Conservation (phyloP, 129 eudicot species). For the Logfia minima region DNA sequence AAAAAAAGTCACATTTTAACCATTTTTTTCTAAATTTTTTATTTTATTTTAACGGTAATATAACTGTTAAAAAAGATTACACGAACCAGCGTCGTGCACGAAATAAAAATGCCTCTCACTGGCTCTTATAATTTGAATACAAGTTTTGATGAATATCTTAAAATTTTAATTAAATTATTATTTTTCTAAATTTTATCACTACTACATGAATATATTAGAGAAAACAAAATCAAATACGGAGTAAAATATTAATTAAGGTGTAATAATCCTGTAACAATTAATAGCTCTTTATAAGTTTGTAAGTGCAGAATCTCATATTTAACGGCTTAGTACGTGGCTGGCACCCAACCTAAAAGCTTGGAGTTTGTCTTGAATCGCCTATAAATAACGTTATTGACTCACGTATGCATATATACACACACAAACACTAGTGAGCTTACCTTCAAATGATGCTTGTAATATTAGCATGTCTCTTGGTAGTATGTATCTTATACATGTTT, state of each 20-base stretch:
- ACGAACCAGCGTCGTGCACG: no score
- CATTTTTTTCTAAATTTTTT: no score
- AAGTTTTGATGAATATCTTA: no score
- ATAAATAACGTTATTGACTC: constrained; percentile 11
- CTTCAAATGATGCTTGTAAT: constrained; percentile 23
- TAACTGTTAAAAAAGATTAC: no score
- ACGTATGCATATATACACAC: neutral
- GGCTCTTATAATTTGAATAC: no score
- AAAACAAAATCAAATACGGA: neutral
- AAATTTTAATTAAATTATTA: no score
- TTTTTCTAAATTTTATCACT: neutral
- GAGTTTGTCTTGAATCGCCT: neutral
- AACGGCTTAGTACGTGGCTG: neutral
- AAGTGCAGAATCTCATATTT: neutral
- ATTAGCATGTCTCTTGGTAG: constrained; percentile 23
- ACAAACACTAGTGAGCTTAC: constrained; percentile 3
- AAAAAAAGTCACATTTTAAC: no score
- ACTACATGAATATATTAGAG: neutral
- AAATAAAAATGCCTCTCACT: no score
- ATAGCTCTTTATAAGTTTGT: neutral
- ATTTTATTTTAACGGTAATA: no score
- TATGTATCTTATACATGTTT: constrained; percentile 19
- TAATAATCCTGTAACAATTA: neutral
- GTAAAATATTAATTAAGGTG: neutral
- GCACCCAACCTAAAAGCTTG: neutral